phyloP scores from a whole-genome alignment of 371 early-diverging fungal genomes.

The Saksenaea vasiformis region DNA sequence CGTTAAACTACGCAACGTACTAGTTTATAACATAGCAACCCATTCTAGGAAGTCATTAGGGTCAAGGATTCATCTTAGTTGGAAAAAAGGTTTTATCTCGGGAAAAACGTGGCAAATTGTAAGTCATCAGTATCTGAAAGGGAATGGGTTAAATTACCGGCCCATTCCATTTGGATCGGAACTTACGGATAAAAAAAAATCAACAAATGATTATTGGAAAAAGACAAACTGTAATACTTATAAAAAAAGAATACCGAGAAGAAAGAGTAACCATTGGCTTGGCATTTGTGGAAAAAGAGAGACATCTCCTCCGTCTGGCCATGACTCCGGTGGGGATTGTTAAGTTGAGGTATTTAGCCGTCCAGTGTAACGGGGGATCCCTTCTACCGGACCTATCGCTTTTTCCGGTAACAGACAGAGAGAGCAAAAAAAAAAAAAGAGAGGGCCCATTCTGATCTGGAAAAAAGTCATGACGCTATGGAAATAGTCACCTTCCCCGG shows the following conservation, averaged over 20 bases:
- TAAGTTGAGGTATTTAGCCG: not conserved
- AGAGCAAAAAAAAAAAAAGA: too few relatives aligned
- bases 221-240: not conserved
- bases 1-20: too few relatives aligned
- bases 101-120: not conserved
- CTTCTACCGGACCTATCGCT: not conserved
- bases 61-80: too few relatives aligned
- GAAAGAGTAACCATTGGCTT: not conserved
- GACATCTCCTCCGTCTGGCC: not conserved
- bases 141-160: not conserved
- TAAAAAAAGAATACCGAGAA: not conserved
- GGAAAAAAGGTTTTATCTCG: not conserved
- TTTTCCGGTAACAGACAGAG: not conserved
- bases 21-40: not conserved
- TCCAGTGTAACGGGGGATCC: not conserved
- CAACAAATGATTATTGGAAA: not conserved
- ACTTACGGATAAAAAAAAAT: not conserved
- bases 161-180: constrained; percentile 1
- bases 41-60: not conserved
- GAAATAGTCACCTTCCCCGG: not conserved
- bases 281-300: not conserved
- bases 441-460: not conserved
- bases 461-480: not conserved
- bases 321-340: not conserved
- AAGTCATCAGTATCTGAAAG: not conserved